Percentiles rank a stretch among this genome's conserved stretches.
Conservation (phyloP, 495 filamentous ascomycete species). For the Aspergillus hancockii region DNA sequence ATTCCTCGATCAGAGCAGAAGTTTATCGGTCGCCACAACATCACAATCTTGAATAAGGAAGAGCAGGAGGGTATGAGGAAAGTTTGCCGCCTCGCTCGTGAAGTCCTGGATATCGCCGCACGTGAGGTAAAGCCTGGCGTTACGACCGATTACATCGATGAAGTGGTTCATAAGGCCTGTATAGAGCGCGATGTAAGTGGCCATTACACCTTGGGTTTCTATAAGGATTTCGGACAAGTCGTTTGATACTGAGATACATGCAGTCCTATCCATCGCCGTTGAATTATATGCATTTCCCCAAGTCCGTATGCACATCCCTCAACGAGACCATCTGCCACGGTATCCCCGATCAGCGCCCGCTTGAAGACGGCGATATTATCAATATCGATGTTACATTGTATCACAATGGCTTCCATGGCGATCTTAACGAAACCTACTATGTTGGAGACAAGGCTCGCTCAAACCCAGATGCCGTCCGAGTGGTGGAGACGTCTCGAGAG, state of each 20-base stretch:
- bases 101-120: conserved; percentile 91
- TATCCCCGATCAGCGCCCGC: conserved; percentile 76
- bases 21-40: conserved; percentile 60
- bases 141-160: conserved; percentile 95
- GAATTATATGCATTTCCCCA: conserved; percentile 96
- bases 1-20: conserved; percentile 78
- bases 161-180: conserved; percentile 93
- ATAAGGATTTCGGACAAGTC: conserved; percentile 3
- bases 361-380: conserved; percentile 83
- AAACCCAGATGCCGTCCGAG: conserved; percentile 77
- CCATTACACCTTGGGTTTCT: background rate
- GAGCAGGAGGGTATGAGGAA: conserved; percentile 88
- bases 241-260: conserved; percentile 13
- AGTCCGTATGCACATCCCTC: conserved; percentile 92
- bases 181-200: conserved; percentile 80
- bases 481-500: conserved; percentile 79
- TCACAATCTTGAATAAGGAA: conserved; percentile 76
- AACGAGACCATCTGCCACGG: conserved; percentile 98
- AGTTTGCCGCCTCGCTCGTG: conserved; percentile 83
- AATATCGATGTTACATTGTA: conserved; percentile 90
- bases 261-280: conserved; percentile 95
- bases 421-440: conserved; percentile 92
- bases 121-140: conserved; percentile 79
- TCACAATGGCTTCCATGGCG: conserved; percentile 84
- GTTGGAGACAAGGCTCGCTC: conserved; percentile 74